Base-by-base conservation (phyloP, 2,329 filamentous ascomycete genomes). In the Nigrospora sphaerica region DNA sequence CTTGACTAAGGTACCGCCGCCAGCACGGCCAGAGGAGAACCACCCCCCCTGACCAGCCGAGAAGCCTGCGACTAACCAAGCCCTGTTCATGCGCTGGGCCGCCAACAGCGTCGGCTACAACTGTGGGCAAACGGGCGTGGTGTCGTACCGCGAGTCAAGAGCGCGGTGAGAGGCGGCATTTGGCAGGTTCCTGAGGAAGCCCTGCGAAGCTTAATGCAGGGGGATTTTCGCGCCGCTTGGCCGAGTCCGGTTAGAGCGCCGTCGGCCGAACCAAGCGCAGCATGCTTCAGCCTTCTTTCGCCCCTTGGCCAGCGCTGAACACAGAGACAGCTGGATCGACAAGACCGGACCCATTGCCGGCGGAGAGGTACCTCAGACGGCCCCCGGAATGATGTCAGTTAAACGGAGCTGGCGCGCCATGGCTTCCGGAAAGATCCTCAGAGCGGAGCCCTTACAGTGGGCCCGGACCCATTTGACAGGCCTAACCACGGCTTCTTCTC, bases 401-500 rank as follows among this genome's bases (percentile, higher is more conserved):
- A 36, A 38, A 47, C 44, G 48, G 44, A 49, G 45, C 40, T 40
- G 19, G 23, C 40, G 44, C 39, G 37, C 41, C 41, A 44, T 17
- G 19, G 12, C 18, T 36, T 32, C 47, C 44, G 44, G 44, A 37
- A 46, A 41, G 39, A 40, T 38, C 41, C 36, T 44, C 37, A 34
- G 38, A 31, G 48, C 48, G 48, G 45, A 49, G 48, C 12, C 33
- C 37, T 36, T 38, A 33, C 32, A 32, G 48, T 49, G 48, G 48
- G 28, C 12, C 33, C 19, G 37, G 32, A 13, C 34, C 45, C 45
- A 44, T 16, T 16, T 39, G 19, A 19, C 39, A 42, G 48, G 45
- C 44, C 41, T 47, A 45, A 42, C 43, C 41, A 49, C 48, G 48
- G 48, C 48, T 49, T 45, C 45, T 49, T 49, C 34, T 49, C 48